Evolutionary conservation across 805 yeast species (phyloP).

Genomic region (Grigorovia humatica): DNA sequence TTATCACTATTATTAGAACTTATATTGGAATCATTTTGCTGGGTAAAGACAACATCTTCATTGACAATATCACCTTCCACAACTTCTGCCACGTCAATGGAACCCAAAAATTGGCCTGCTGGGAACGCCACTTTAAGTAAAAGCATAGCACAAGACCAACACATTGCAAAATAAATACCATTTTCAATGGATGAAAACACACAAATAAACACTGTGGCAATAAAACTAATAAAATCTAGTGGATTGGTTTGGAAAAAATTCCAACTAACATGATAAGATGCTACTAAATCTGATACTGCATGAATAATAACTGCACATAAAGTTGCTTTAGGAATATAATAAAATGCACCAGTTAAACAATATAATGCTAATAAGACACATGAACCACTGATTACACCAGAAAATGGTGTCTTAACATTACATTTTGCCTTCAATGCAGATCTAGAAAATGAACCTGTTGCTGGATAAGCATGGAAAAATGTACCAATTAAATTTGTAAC

Average conservation of each 20-base stretch:
- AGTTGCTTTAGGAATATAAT: constrained; percentile 83
- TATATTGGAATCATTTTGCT: background rate
- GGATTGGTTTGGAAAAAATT: constrained; percentile 67
- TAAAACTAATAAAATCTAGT: constrained; percentile 59
- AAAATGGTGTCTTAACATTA: constrained; percentile 89
- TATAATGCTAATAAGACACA: constrained; percentile 83
- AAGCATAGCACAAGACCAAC: constrained; percentile 68
- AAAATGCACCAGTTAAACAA: constrained; percentile 73
- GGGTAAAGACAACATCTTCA: constrained; percentile 6
- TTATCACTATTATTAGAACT: background rate
- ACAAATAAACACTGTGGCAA: constrained; percentile 62
- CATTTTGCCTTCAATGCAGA: constrained; percentile 91
- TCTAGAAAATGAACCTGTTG: constrained; percentile 92
- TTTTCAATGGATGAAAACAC: constrained; percentile 73
- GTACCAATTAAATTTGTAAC: constrained; percentile 84
- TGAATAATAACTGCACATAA: constrained; percentile 83
- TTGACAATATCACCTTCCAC: constrained; percentile 43
- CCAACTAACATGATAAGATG: constrained; percentile 57
- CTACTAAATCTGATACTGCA: constrained; percentile 79
- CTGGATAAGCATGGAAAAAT: constrained; percentile 87
- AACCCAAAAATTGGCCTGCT: constrained; percentile 72
- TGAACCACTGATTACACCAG: constrained; percentile 82
- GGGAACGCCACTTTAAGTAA: constrained; percentile 73
- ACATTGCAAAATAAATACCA: constrained; percentile 85
- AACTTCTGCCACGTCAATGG: constrained; percentile 62